phyloP scores from a whole-genome alignment of 495 filamentous ascomycete species.

The Neurospora sp. region DNA sequence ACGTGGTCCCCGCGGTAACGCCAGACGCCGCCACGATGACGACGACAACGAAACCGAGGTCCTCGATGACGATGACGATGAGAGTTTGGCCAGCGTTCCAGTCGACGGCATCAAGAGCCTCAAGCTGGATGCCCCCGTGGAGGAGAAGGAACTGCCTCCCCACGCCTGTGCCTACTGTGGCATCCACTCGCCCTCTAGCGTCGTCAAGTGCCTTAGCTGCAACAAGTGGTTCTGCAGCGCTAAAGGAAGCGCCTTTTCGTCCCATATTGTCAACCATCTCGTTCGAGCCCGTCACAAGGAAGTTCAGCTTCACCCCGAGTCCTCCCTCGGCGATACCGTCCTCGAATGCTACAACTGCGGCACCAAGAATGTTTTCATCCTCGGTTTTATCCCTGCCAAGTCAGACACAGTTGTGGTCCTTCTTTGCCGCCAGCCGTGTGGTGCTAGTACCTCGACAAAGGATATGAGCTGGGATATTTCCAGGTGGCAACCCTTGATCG shows the following conservation, averaged over 20 bases:
- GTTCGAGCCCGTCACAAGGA: slow-evolving; percentile 97
- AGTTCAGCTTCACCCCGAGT: slow-evolving; percentile 90
- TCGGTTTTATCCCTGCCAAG: slow-evolving; percentile 98
- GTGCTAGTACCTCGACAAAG: slow-evolving; percentile 89
- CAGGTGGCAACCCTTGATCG: slow-evolving; percentile 94
- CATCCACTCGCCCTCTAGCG: slow-evolving; percentile 89
- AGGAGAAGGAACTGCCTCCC: slow-evolving; percentile 84
- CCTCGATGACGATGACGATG: slow-evolving; percentile 82
- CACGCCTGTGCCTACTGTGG: slow-evolving; percentile 99
- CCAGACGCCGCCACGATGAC: slow-evolving; percentile 56
- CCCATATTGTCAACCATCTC: slow-evolving; percentile 96
- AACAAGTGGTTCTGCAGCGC: slow-evolving; percentile 99
- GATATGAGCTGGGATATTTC: slow-evolving; percentile 99
- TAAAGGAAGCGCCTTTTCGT: slow-evolving; percentile 90
- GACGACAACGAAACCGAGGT: slow-evolving; percentile 85
- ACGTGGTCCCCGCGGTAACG: slow-evolving; percentile 41
- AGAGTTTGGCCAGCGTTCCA: slow-evolving; percentile 81
- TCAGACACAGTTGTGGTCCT: slow-evolving; percentile 97
- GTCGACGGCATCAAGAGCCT: slow-evolving; percentile 65
- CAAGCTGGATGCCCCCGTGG: slow-evolving; percentile 52
- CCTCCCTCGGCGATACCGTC: slow-evolving; percentile 92
- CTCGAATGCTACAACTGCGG: slow-evolving; percentile 99
- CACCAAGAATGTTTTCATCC: slow-evolving; percentile 98
- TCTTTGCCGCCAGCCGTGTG: slow-evolving; percentile 93
- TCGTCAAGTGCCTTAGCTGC: slow-evolving; percentile 92